Evolutionary conservation across 352 stramenopile species (phyloP).

Genomic region (Phytopythium oedochilum): DNA sequence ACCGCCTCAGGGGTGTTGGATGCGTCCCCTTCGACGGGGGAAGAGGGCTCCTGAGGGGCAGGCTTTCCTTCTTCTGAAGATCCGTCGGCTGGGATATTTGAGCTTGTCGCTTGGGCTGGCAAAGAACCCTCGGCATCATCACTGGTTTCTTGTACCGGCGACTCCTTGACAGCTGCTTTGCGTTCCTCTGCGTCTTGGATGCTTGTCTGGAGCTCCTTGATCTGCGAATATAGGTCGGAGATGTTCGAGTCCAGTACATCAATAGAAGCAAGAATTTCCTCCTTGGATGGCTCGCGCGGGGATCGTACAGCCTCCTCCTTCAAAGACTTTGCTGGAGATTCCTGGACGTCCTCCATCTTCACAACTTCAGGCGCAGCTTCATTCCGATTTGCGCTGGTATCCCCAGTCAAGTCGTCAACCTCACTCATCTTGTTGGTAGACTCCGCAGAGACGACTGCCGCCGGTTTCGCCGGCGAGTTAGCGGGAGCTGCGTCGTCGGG

Average conservation of each 20-base stretch:
- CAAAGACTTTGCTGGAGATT: background rate
- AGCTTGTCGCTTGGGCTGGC: background rate
- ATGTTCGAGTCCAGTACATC: conserved; percentile 72
- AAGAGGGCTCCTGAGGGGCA: background rate
- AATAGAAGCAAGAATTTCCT: conserved; percentile 77
- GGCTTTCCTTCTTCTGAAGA: background rate
- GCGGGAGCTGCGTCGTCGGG: background rate
- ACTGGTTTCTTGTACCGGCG: background rate
- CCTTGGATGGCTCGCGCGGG: conserved; percentile 46
- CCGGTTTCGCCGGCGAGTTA: background rate
- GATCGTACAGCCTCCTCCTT: conserved; percentile 1
- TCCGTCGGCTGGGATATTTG: background rate
- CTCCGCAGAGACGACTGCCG: background rate
- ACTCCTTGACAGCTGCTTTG: background rate
- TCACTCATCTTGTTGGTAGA: background rate
- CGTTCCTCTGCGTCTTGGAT: conserved; percentile 35
- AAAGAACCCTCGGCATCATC: background rate
- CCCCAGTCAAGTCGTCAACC: background rate
- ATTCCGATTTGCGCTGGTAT: background rate
- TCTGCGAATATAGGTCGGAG: conserved; percentile 63
- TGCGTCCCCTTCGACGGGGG: background rate
- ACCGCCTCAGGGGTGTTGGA: background rate
- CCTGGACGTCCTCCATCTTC: background rate
- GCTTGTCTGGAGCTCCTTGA: conserved; percentile 39
- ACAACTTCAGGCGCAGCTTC: background rate